Conservation (phyloP, 306 rosid species). For the Comarum palustre region DNA sequence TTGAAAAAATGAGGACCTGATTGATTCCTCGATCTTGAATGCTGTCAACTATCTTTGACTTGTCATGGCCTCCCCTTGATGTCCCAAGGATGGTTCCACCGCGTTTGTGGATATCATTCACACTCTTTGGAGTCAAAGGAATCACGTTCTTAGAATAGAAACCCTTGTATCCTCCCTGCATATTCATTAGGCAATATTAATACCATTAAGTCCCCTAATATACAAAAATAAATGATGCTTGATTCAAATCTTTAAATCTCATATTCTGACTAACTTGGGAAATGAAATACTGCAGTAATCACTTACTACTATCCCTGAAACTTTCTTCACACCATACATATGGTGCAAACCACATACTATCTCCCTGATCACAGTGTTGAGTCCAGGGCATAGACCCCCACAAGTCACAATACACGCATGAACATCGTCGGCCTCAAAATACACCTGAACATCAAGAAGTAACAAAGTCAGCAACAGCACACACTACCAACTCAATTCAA, state of each 20-base stretch:
- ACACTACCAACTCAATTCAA: constrained; percentile 6
- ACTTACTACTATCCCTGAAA: constrained; percentile 74
- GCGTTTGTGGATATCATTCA: constrained; percentile 90
- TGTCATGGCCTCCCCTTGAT: constrained; percentile 92
- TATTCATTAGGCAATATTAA: constrained; percentile 3
- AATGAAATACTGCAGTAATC: constrained; percentile 3
- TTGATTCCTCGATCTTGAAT: constrained; percentile 90
- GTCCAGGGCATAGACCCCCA: constrained; percentile 98
- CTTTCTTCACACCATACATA: constrained; percentile 86
- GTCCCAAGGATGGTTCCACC: constrained; percentile 90
- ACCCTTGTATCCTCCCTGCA: constrained; percentile 93
- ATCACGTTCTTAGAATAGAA: constrained; percentile 76
- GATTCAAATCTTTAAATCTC: background rate
- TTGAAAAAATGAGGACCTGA: constrained; percentile 50
- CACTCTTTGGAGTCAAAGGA: constrained; percentile 63
- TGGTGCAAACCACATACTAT: constrained; percentile 77
- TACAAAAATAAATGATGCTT: background rate
- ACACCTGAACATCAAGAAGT: constrained; percentile 52
- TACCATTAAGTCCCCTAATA: background rate
- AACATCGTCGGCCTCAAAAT: constrained; percentile 80
- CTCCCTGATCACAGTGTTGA: constrained; percentile 96
- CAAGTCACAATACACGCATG: constrained; percentile 89
- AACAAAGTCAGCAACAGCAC: constrained; percentile 17
- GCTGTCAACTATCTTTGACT: constrained; percentile 82
- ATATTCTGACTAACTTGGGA: background rate